Evolutionary conservation across 495 filamentous ascomycete species (phyloP).

Genomic region (Aspergillus cavernicola): DNA sequence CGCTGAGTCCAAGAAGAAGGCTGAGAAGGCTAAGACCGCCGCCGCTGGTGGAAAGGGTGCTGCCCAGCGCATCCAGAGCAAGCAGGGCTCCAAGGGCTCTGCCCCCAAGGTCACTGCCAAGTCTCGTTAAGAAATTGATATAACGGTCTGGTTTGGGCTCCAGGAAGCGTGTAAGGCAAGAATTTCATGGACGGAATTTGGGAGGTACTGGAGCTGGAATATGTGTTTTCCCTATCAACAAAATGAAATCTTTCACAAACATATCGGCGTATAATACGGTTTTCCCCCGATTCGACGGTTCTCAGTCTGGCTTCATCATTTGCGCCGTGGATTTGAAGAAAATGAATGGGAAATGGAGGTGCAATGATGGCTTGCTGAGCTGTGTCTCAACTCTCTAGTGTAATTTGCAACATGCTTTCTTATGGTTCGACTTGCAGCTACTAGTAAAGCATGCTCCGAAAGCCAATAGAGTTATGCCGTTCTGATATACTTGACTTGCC

Average conservation of each 20-base stretch:
- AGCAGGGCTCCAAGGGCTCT: constrained; percentile 95
- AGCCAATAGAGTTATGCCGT: too few relatives aligned
- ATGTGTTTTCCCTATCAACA: constrained; percentile 23
- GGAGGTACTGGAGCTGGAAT: constrained; percentile 30
- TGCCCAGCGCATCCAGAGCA: constrained; percentile 76
- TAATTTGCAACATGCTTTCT: constrained; percentile 13
- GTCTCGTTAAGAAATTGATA: constrained; percentile 64
- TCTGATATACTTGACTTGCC: too few relatives aligned
- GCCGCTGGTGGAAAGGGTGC: constrained; percentile 69
- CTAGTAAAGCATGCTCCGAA: too few relatives aligned
- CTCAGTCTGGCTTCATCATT: constrained; percentile 24
- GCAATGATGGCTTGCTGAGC: constrained; percentile 16
- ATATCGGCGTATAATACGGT: constrained; percentile 23
- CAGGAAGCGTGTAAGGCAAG: constrained; percentile 15
- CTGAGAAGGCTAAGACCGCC: constrained; percentile 96
- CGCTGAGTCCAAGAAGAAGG: constrained; percentile 88
- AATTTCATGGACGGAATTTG: constrained; percentile 19
- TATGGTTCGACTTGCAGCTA: too few relatives aligned
- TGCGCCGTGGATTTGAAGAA: constrained; percentile 20
- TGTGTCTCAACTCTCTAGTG: constrained; percentile 11
- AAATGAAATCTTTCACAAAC: constrained; percentile 15
- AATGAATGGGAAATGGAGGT: constrained; percentile 22
- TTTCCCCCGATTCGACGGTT: constrained; percentile 19
- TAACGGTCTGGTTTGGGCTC: constrained; percentile 33
- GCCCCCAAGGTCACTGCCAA: constrained; percentile 81